phyloP scores from a whole-genome alignment of 306 rosid species.

The Trichosanthes truncata region DNA sequence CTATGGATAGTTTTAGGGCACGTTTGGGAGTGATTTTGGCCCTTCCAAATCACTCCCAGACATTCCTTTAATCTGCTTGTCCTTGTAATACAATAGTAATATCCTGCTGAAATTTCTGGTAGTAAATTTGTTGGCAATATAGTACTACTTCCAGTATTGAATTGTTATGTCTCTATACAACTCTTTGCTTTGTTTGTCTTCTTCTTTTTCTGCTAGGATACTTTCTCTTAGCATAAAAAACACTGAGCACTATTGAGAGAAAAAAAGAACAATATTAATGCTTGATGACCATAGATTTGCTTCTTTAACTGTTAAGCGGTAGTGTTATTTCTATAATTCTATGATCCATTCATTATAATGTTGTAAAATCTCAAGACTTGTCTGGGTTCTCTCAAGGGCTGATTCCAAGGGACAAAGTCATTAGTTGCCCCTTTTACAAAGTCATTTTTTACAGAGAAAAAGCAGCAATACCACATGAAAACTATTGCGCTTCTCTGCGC shows the following conservation, averaged over 20 bases:
- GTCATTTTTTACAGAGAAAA: neutral
- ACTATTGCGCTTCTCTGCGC: neutral
- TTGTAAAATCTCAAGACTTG: neutral
- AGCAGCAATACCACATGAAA: neutral
- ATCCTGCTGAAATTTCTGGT: neutral
- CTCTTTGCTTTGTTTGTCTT: neutral
- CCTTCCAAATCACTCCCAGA: too few relatives aligned
- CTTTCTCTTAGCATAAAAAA: neutral
- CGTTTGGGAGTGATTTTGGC: too few relatives aligned
- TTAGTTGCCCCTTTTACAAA: neutral
- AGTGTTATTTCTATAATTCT: neutral
- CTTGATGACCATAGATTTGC: neutral
- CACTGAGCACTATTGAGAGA: neutral
- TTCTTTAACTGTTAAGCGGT: neutral
- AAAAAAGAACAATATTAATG: neutral
- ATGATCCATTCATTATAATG: neutral
- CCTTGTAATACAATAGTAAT: neutral
- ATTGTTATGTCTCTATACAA: neutral
- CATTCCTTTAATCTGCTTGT: neutral
- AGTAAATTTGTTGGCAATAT: neutral
- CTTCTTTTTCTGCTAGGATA: neutral
- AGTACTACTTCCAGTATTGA: neutral
- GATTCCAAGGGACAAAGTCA: neutral
- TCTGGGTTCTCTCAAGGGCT: neutral
- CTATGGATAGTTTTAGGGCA: neutral